Conservation (phyloP, 176 grass and related monocot genomes). For the Oryza meyeriana region DNA sequence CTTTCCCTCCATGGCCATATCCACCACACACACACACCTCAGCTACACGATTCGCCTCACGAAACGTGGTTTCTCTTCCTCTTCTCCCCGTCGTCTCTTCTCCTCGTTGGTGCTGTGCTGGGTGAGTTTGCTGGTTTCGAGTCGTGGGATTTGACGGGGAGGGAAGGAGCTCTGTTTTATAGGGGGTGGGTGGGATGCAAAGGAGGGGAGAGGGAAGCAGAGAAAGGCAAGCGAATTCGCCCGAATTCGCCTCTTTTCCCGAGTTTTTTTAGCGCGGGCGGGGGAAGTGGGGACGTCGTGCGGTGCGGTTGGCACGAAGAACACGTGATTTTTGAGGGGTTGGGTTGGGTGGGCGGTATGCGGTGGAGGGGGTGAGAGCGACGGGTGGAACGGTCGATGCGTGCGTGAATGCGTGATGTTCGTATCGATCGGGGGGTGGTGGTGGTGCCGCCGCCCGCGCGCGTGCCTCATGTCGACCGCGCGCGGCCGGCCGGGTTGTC, state of each 20-base stretch:
- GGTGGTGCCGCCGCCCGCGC: too few species aligned
- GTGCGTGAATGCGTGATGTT: not conserved
- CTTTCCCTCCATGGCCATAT: conserved; percentile 42
- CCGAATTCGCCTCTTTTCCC: not conserved
- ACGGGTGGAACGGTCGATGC: not conserved
- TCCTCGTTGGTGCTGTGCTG: too few species aligned
- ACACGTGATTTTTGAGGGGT: conserved; percentile 44
- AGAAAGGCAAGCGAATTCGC: not conserved
- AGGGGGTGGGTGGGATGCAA: not conserved
- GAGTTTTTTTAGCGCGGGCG: not conserved
- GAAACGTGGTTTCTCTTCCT: not conserved
- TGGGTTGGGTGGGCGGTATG: not conserved
- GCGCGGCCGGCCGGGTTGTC: not conserved
- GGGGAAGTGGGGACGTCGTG: not conserved
- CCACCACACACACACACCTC: not conserved
- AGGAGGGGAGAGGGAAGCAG: not conserved
- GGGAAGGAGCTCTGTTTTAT: not conserved
- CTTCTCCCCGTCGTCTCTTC: too few species aligned
- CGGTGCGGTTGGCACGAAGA: conserved; percentile 35
- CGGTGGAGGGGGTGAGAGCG: not conserved
- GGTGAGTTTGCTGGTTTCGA: not conserved
- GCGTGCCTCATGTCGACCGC: not conserved
- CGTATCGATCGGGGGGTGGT: not conserved
- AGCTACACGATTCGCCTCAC: not conserved
- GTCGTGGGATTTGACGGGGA: not conserved